Conservation (phyloP, 2,329 filamentous ascomycete genomes). For the Elsinoe australis region DNA sequence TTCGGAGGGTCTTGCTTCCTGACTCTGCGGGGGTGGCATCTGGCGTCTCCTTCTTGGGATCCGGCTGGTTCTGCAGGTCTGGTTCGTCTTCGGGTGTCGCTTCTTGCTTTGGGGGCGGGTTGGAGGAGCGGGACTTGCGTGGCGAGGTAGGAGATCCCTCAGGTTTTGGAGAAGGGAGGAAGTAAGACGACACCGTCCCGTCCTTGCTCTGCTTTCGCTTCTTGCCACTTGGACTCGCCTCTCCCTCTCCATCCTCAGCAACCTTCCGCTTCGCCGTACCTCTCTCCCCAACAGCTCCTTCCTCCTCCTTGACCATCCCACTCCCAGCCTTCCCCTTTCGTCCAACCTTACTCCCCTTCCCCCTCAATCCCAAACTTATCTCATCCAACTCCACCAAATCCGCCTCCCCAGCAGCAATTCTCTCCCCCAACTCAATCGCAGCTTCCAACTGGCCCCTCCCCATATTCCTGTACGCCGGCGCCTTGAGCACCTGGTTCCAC, state of each 20-base stretch:
- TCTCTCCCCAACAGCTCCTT: constrained; percentile 7
- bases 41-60: too few relatives aligned
- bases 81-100: too few relatives aligned
- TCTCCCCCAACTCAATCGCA: constrained; percentile 34
- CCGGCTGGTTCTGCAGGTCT: constrained; percentile 6
- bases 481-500: constrained; percentile 37
- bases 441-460: constrained; percentile 30
- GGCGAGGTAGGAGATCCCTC: background rate
- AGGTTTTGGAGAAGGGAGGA: constrained; percentile 25
- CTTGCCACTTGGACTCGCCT: background rate
- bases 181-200: constrained; percentile 27
- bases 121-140: background rate
- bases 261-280: background rate
- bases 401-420: constrained; percentile 32
- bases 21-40: too few relatives aligned
- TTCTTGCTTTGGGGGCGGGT: too few relatives aligned
- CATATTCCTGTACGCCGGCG: constrained; percentile 41
- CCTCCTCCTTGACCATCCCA: constrained; percentile 10
- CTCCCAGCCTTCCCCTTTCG: background rate
- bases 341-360: constrained; percentile 26
- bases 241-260: background rate
- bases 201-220: constrained; percentile 12
- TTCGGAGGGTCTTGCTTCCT: too few relatives aligned
- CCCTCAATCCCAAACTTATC: constrained; percentile 35
- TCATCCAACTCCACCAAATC: constrained; percentile 36